A percentile compares a stretch with the other conserved stretches of the same genome.
These are phyloP conservation scores for Cordyceps javanica DNA, from an alignment of 2,329 filamentous ascomycete genomes.

Conservation along the genomic window DNA sequence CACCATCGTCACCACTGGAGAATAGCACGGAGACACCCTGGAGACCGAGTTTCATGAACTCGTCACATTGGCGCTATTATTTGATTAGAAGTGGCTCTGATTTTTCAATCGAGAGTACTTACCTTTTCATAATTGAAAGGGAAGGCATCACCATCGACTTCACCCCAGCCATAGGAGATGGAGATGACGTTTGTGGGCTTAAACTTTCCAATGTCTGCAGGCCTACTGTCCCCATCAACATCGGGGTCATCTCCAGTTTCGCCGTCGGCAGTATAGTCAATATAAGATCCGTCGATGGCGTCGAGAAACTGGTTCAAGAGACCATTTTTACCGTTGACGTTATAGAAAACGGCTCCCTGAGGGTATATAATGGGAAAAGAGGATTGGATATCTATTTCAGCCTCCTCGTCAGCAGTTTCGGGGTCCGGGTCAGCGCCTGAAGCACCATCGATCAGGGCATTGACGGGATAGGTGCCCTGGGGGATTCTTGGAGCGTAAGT, in stretches of 20 bases:
- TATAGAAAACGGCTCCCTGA: background rate
- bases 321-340: background rate
- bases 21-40: constrained; percentile 36
- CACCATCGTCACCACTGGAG: constrained; percentile 34
- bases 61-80: constrained; percentile 30
- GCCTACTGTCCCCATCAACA: background rate
- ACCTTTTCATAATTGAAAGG: background rate
- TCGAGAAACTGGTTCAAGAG: background rate
- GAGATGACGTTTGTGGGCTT: background rate
- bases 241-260: background rate
- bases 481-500: constrained; percentile 20
- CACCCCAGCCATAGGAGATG: constrained; percentile 16
- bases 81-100: too few relatives aligned
- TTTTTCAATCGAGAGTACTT: too few relatives aligned
- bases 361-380: constrained; percentile 30
- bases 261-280: background rate
- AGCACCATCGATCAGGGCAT: constrained; percentile 27
- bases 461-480: background rate
- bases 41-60: constrained; percentile 41
- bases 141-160: constrained; percentile 31
- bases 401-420: constrained; percentile 40
- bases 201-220: background rate
- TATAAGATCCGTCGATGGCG: background rate
- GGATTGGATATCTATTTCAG: too few relatives aligned
- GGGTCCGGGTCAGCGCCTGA: constrained; percentile 31